Conservation (phyloP, 2,329 filamentous ascomycete species). For the Amphichorda felina region DNA sequence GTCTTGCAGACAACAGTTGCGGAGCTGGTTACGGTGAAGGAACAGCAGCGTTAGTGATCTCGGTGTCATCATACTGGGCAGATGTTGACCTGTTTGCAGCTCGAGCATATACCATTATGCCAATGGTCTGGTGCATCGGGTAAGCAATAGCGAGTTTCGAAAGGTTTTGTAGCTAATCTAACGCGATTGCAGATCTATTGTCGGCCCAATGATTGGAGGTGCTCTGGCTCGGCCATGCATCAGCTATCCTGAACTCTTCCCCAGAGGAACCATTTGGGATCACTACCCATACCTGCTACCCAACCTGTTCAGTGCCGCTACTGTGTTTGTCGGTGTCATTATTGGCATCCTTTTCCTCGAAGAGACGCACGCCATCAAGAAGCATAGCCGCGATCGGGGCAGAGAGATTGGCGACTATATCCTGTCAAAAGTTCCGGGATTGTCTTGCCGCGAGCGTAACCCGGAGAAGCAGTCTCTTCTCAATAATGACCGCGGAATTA, state of each 20-base stretch:
- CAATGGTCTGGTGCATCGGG: constrained; percentile 94
- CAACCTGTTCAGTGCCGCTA: constrained; percentile 78
- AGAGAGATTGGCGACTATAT: constrained; percentile 67
- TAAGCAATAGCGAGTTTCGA: constrained; percentile 25
- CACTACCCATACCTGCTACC: constrained; percentile 82
- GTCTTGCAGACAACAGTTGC: constrained; percentile 92
- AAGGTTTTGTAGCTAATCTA: constrained; percentile 11
- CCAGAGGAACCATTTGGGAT: constrained; percentile 67
- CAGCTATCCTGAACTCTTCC: constrained; percentile 67
- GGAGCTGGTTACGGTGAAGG: constrained; percentile 84
- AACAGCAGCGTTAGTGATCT: constrained; percentile 66
- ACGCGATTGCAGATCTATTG: constrained; percentile 54
- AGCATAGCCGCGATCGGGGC: constrained; percentile 62
- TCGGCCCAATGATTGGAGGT: constrained; percentile 86
- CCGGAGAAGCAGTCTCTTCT: constrained; percentile 53
- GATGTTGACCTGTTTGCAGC: constrained; percentile 33
- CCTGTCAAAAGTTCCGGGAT: constrained; percentile 25
- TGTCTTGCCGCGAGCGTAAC: constrained; percentile 23
- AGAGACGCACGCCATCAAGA: constrained; percentile 83
- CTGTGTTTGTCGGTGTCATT: constrained; percentile 63
- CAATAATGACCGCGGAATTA: constrained; percentile 31
- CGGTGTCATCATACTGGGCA: background rate
- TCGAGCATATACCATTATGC: constrained; percentile 94
- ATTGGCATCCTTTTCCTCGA: constrained; percentile 82
- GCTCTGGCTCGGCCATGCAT: constrained; percentile 77